Evolutionary conservation across 2,329 filamentous ascomycete species (phyloP).

Genomic region (Penicillium sp.): DNA sequence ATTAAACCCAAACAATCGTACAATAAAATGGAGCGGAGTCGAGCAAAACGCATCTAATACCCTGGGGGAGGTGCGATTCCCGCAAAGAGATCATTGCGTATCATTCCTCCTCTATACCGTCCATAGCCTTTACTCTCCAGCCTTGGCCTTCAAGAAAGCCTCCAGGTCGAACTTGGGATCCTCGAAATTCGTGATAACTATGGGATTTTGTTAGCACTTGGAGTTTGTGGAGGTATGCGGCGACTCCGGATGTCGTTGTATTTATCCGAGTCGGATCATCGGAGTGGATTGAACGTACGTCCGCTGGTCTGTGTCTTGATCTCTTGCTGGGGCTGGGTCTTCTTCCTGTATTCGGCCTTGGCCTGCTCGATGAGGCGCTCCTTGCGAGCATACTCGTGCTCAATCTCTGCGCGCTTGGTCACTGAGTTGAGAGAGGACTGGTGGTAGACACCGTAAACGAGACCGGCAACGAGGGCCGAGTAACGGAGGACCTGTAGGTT

Average conservation of each 20-base stretch:
- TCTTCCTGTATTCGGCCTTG: constrained; percentile 85
- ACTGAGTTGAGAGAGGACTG: constrained; percentile 74
- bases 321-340: constrained; percentile 57
- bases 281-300: constrained; percentile 29
- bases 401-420: constrained; percentile 66
- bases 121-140: constrained; percentile 41
- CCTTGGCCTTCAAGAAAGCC: constrained; percentile 68
- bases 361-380: constrained; percentile 87
- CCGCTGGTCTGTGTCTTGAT: constrained; percentile 36
- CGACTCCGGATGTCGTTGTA: constrained; percentile 4
- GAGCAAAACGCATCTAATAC: constrained; percentile 34
- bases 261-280: background rate
- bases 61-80: constrained; percentile 34
- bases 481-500: constrained; percentile 83
- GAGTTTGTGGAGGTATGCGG: constrained; percentile 3
- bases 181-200: constrained; percentile 72
- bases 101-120: constrained; percentile 29
- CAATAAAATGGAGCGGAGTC: constrained; percentile 36
- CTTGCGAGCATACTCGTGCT: constrained; percentile 88
- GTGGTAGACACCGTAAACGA: constrained; percentile 95
- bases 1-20: constrained; percentile 45
- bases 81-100: constrained; percentile 32
- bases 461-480: constrained; percentile 84
- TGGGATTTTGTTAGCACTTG: constrained; percentile 11
- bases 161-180: constrained; percentile 94